A percentile compares a stretch with the other conserved stretches of the same genome.
Evolutionary conservation across 2,329 filamentous ascomycete species (phyloP).

Genomic region (Hymenoscyphus linearis): DNA sequence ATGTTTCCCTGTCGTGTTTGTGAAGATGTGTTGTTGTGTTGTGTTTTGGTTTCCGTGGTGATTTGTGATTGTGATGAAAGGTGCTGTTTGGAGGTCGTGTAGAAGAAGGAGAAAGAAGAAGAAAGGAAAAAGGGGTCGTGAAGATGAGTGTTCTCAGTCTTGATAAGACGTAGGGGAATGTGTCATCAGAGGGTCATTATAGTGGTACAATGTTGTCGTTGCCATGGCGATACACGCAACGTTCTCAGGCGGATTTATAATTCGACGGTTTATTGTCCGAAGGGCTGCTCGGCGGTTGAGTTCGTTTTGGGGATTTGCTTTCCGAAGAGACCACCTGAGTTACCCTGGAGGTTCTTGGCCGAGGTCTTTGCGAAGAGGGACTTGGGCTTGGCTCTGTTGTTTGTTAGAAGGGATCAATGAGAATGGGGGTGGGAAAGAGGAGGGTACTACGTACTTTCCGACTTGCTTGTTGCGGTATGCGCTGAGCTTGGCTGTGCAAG

Average conservation of each 20-base stretch:
- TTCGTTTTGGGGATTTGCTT: conserved; percentile 14
- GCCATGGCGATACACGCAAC: background rate
- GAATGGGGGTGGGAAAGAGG: no score
- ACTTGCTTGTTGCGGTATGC: conserved; percentile 76
- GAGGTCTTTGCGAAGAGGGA: conserved; percentile 63
- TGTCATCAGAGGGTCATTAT: conserved; percentile 1
- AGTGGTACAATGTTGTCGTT: background rate
- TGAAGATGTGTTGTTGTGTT: background rate
- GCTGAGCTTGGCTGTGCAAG: conserved; percentile 76
- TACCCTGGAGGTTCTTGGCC: conserved; percentile 50
- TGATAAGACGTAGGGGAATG: no score
- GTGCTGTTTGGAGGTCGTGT: background rate
- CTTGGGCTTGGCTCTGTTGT: conserved; percentile 55
- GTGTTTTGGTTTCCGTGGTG: background rate
- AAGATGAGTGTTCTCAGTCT: background rate
- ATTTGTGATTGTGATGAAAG: background rate
- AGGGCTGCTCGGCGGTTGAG: conserved; percentile 17
- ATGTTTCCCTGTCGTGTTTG: background rate
- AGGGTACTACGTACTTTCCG: conserved; percentile 57
- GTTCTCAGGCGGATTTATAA: background rate
- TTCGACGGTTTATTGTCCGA: conserved; percentile 9
- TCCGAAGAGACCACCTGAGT: conserved; percentile 24
- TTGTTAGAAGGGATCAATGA: background rate
- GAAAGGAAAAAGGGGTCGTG: no score
- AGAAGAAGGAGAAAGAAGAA: conserved; percentile 2